Percentiles rank a stretch among this genome's conserved stretches.
These are phyloP conservation scores for Verticillium klebahnii DNA, from an alignment of 2,329 filamentous ascomycete genomes.

Conservation along the genomic window DNA sequence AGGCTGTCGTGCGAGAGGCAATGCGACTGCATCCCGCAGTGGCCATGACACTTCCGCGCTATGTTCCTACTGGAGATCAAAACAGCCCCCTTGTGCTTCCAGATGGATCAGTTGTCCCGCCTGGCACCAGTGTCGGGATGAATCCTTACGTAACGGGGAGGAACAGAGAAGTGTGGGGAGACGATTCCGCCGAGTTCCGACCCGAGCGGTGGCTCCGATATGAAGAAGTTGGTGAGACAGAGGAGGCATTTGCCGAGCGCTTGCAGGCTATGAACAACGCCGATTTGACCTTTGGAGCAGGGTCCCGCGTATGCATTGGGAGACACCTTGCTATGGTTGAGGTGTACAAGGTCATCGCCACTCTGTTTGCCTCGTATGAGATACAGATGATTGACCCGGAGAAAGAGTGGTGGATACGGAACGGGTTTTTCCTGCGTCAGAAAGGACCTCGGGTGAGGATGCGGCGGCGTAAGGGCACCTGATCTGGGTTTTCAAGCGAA, in stretches of 20 bases:
- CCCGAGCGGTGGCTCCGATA: slow-evolving; percentile 52
- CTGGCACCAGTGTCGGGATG: slow-evolving; percentile 46
- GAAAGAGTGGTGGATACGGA: slow-evolving; percentile 9
- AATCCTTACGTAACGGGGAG: slow-evolving; percentile 52
- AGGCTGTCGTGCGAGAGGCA: slow-evolving; percentile 52
- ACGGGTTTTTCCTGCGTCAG: slow-evolving; percentile 11
- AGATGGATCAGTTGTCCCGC: slow-evolving; percentile 45
- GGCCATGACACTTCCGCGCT: slow-evolving; percentile 39
- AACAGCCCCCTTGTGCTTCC: slow-evolving; percentile 32
- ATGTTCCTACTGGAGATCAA: slow-evolving; percentile 29
- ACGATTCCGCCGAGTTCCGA: slow-evolving; percentile 45
- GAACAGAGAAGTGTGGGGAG: slow-evolving; percentile 42
- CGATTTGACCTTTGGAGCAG: slow-evolving; percentile 44
- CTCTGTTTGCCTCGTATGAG: slow-evolving; percentile 37
- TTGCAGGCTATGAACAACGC: slow-evolving; percentile 4
- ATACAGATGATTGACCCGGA: slow-evolving; percentile 22
- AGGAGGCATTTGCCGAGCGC: slow-evolving; percentile 38
- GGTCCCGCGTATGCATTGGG: slow-evolving; percentile 50
- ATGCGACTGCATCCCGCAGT: slow-evolving; percentile 53
- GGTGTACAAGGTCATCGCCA: slow-evolving; percentile 54
- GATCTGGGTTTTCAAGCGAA: neutral
- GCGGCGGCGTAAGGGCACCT: neutral
- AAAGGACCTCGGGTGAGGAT: slow-evolving; percentile 7
- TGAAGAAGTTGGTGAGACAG: slow-evolving; percentile 35
- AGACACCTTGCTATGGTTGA: slow-evolving; percentile 50